Base-by-base conservation (phyloP, 108 stramenopile genomes). In the Skeletonema grethae region DNA sequence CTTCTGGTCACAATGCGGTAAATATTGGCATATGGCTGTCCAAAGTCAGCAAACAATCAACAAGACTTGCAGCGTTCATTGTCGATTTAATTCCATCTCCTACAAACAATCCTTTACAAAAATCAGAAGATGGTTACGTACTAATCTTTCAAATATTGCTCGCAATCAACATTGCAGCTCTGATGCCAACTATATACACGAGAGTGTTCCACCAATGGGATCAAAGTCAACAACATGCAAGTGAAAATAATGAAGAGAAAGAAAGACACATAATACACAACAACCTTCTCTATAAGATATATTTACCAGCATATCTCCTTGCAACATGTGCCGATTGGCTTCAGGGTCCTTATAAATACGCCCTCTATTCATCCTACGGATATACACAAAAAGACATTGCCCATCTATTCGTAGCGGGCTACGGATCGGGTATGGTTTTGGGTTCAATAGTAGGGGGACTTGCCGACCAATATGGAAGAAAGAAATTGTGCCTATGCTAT, bases 301-400 rank as follows among this genome's bases (percentile, higher is more conserved):
- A 97, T 72, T 75, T 99, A 20, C 75, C 86, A 11, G 97, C 97
- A 18, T 98, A 98, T 81, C 84, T 98, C 15, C 77, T 96, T 15
- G 92, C 92, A 50, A 88, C 93, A 31, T 68, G 87, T 16, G 89
- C 91, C 7, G 99, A 99, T 82, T 99, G 99, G 99, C 82, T 98
- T 20, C 99, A 99, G 81, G 99, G 99, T 20, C 97, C 99, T 7
- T 96, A 98, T 82, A 95, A 98, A 53, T 99, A 99, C 82, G 96
- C 97, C 1, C 92, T 99, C n/a, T 99, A 99, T 75, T 82, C 80
- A 28, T 75, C 87, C 24, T 96, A 96, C 70, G 95, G 95, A 22
- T 98, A 91, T 72, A 62, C 79, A 18, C 87, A 94, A 68, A 82
- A 84, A 28, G 86, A 91, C 20, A 97, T 96, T 77, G 94, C 94